Base-by-base conservation (phyloP, 2,329 filamentous ascomycete species). In the Neopestalotiopsis sp. region DNA sequence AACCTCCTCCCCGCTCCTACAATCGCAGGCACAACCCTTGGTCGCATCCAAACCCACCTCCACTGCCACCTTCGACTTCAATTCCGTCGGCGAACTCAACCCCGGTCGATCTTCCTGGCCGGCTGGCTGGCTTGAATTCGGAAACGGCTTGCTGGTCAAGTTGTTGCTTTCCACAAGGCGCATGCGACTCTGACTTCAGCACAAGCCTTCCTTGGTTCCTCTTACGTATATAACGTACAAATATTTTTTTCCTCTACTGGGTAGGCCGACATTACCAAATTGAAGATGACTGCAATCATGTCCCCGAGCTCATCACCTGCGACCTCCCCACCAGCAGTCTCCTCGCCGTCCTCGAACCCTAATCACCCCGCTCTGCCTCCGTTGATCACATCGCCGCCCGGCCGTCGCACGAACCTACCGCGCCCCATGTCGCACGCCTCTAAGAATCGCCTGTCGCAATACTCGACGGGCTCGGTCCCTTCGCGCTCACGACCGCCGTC, bases 361-460 rank as follows among this genome's bases (percentile, higher is more conserved):
- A 86, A 84, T 74, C 86, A 87, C 74, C 83, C 88, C 73, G 78
- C 86, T 68, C 81, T 90, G 71, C 84, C 87, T 70, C 87, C 88
- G 52, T 78, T 90, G 71, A 85, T 89, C 73, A 89, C 88, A 67
- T 88, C 89, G 65, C 84, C 88, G 69, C 81, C 84, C 67, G 78
- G 85, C 71, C 90, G 87, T 76, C 87, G 88, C 78, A 85, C 90
- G 77, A 88, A 84, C 75, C 80, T 88, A 69, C 86, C 91, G 75
- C 84, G 90, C 74, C 91, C 93, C 73, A 88, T 89, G 81, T 94
- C 92, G 76, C 92, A 94, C 77, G 92, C 91, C 75, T 91, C 92
- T 71, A 95, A 91, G 81, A 92, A 93, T 78, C 89, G 94, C 68
- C 85, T 97, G 75, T 97, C 94, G 71, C 92, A 94, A 77, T 95